phyloP scores from a whole-genome alignment of 2,329 filamentous ascomycete species.

The Aspergillus pseudoglaucus region DNA sequence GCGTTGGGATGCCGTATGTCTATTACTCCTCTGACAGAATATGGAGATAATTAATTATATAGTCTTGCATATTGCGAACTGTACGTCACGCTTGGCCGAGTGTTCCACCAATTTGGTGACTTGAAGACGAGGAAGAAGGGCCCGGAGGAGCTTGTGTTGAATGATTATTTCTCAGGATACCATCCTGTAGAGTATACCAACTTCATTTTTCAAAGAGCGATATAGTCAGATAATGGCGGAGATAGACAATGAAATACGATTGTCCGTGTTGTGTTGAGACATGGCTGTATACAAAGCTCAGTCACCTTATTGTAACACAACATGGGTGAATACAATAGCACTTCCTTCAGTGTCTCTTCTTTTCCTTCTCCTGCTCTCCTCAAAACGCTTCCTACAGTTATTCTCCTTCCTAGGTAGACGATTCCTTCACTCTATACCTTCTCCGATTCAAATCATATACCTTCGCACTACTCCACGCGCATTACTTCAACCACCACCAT shows the following conservation, averaged over 20 bases:
- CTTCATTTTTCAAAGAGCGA: conserved; percentile 13
- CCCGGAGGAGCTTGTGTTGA: conserved; percentile 19
- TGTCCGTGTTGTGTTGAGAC: neutral
- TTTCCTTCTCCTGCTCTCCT: too few relatives aligned
- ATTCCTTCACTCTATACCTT: neutral
- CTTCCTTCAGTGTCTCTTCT: neutral
- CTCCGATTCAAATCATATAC: neutral
- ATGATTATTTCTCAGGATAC: conserved; percentile 26
- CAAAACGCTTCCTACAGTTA: too few relatives aligned
- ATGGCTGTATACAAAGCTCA: neutral
- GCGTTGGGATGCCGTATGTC: conserved; percentile 29
- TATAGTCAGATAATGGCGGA: neutral
- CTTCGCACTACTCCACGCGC: neutral
- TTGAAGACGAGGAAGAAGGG: conserved; percentile 12
- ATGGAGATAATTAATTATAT: neutral
- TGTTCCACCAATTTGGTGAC: conserved; percentile 24
- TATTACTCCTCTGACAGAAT: too few relatives aligned
- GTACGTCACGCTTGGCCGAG: conserved; percentile 25
- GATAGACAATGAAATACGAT: neutral
- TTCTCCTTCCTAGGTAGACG: neutral
- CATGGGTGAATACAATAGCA: neutral
- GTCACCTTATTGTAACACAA: neutral
- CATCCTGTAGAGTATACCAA: conserved; percentile 12
- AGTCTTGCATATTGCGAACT: conserved; percentile 31
- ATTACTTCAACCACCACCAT: conserved; percentile 7